These are phyloP conservation scores for Trametes coccinea DNA, from an alignment of 768 basidiomycete genomes.

Conservation along the genomic window DNA sequence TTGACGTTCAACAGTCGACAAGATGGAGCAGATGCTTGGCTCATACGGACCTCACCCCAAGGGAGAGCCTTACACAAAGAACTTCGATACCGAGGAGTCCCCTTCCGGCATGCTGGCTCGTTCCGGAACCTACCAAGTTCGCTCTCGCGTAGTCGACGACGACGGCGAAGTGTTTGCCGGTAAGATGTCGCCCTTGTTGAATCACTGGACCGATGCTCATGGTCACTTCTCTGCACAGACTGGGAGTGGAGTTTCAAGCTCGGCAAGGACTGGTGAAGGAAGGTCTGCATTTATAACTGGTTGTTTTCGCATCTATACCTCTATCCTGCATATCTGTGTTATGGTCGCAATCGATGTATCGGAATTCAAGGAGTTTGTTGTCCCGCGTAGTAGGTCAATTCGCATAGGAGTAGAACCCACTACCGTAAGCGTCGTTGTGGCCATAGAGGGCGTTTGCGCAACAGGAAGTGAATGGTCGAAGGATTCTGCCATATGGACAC, in stretches of 20 bases:
- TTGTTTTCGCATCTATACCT: conserved; percentile 23
- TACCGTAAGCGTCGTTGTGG: too few species aligned
- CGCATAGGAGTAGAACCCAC: too few species aligned
- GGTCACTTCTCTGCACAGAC: conserved; percentile 42
- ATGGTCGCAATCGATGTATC: conserved; percentile 20
- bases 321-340: conserved; percentile 20
- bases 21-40: conserved; percentile 91
- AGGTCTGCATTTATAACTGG: conserved; percentile 28
- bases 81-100: conserved; percentile 67
- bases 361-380: conserved; percentile 10
- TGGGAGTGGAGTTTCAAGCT: conserved; percentile 65
- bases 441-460: too few species aligned
- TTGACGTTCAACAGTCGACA: conserved; percentile 65
- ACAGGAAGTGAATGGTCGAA: too few species aligned
- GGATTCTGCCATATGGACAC: too few species aligned
- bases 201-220: background rate
- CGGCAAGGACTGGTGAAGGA: conserved; percentile 41
- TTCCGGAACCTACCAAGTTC: conserved; percentile 73
- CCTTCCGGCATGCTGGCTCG: conserved; percentile 85
- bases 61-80: conserved; percentile 67
- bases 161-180: conserved; percentile 80
- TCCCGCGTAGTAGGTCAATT: too few species aligned
- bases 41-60: conserved; percentile 80
- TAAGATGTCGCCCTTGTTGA: conserved; percentile 34
- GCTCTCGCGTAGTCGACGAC: conserved; percentile 85